Base-by-base conservation (phyloP, 345 rosid genomes). In the Brassica nigra region DNA sequence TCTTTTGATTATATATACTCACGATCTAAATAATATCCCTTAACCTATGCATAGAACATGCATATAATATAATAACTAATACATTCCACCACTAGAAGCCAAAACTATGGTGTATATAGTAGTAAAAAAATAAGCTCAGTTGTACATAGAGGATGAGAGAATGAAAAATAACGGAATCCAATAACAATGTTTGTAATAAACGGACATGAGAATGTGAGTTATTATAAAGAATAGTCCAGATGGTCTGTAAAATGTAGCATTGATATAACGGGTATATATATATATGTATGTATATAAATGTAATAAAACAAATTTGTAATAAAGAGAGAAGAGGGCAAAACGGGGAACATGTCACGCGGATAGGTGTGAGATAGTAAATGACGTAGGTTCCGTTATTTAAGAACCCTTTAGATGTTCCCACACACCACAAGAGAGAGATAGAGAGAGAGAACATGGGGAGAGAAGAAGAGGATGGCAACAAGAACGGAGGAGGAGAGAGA, bases 261-360 rank as follows among this genome's bases (percentile, higher is more conserved):
- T 67, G 69, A 55, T 74, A 69, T 70, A 62, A 75, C 70, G 71
- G 71, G 52, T 62, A 44, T 14, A 73, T 31, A 42, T 39, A 39
- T 18, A 18, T 18, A 18, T 18, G 18, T 18, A 18, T 39, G 47
- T 39, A 39, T 39, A 39, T 8, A 52, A 10, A 65, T 72, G 55
- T 42, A 68, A 74, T 15, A 62, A 55, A 62, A 69, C n/a, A 69
- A 65, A 27, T 2, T 39, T 63, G 73, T 70, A 70, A 64, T 69
- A 75, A 70, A 76, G 83, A 75, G 73, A 70, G 73, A 20, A 76
- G 83, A 81, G 83, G 80, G 83, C 73, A 75, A 81, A 81, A 81
- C 83, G 83, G 83, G 82, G 83, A 81, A 81, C 80, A 76, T 76
- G 68, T 81, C 80, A 81, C 80, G 83, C 83, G 83, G 61, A 81